These are phyloP conservation scores for Auricularia cornea DNA, from an alignment of 768 basidiomycete genomes.

Conservation along the genomic window DNA sequence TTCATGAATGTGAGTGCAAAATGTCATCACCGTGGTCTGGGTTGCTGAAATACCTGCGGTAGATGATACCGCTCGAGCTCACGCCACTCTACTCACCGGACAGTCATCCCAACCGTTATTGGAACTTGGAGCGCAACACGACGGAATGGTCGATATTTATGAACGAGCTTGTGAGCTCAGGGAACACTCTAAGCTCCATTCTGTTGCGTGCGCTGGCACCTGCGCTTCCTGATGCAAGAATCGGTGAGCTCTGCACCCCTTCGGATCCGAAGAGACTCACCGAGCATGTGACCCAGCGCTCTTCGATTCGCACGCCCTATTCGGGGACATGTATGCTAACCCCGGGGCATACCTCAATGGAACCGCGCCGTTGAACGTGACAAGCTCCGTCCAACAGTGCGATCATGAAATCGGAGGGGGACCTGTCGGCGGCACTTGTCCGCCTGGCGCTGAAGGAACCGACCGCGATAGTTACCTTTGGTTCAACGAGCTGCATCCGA, in stretches of 20 bases:
- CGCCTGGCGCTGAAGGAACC: too few species aligned
- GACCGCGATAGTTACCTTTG: constrained; percentile 1
- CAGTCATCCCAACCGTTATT: constrained; percentile 42
- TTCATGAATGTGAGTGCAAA: constrained; percentile 4
- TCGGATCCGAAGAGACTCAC: not conserved
- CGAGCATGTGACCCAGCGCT: constrained; percentile 29
- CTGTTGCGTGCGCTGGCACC: constrained; percentile 43
- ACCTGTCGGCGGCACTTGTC: not conserved
- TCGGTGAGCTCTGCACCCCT: constrained; percentile 35
- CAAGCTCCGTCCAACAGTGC: not conserved
- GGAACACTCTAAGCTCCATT: constrained; percentile 43
- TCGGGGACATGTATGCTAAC: constrained; percentile 46
- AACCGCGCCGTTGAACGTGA: constrained; percentile 48
- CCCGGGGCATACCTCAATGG: constrained; percentile 53
- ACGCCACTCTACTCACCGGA: constrained; percentile 38
- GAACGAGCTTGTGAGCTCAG: constrained; percentile 41
- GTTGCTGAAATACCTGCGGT: too few species aligned
- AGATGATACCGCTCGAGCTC: constrained; percentile 8
- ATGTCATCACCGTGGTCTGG: too few species aligned
- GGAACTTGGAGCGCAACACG: constrained; percentile 42
- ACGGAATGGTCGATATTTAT: constrained; percentile 52
- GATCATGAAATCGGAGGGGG: not conserved
- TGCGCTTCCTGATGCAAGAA: constrained; percentile 42
- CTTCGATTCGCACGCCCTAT: constrained; percentile 54
- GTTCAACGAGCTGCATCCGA: constrained; percentile 54